Percentiles rank a stretch among this genome's conserved stretches.
phyloP scores from a whole-genome alignment of 441 rosid genomes.

The Omphalea diandra region DNA sequence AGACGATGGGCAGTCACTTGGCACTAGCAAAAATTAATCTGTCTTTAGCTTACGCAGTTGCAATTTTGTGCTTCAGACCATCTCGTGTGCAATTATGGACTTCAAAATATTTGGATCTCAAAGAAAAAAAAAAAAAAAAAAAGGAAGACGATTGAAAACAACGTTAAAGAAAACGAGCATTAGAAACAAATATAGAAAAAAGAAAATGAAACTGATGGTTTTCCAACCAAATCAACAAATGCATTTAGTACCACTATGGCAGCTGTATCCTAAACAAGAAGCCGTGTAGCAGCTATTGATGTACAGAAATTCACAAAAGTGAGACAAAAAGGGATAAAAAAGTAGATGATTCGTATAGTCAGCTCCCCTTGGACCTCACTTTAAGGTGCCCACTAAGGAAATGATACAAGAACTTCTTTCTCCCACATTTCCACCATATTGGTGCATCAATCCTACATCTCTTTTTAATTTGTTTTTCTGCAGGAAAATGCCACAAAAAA shows the following conservation, averaged over 20 bases:
- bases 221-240: neutral
- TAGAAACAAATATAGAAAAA: no score
- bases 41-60: no score
- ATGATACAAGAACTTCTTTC: slow-evolving; percentile 56
- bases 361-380: slow-evolving; percentile 32
- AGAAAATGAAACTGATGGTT: no score
- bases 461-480: slow-evolving; percentile 56
- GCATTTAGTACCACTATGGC: neutral
- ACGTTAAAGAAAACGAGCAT: no score
- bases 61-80: no score
- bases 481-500: slow-evolving; percentile 19
- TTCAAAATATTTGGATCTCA: no score
- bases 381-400: slow-evolving; percentile 43
- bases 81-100: no score
- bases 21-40: no score
- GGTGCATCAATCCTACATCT: slow-evolving; percentile 45
- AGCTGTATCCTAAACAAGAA: slow-evolving; percentile 3
- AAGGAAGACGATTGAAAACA: no score
- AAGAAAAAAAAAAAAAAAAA: no score
- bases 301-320: slow-evolving; percentile 25
- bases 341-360: neutral
- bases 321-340: neutral
- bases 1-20: no score
- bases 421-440: slow-evolving; percentile 74
- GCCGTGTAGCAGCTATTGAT: slow-evolving; percentile 2